These are phyloP conservation scores for Aspergillus ostianus DNA, from an alignment of 495 filamentous ascomycete genomes.

Conservation along the genomic window DNA sequence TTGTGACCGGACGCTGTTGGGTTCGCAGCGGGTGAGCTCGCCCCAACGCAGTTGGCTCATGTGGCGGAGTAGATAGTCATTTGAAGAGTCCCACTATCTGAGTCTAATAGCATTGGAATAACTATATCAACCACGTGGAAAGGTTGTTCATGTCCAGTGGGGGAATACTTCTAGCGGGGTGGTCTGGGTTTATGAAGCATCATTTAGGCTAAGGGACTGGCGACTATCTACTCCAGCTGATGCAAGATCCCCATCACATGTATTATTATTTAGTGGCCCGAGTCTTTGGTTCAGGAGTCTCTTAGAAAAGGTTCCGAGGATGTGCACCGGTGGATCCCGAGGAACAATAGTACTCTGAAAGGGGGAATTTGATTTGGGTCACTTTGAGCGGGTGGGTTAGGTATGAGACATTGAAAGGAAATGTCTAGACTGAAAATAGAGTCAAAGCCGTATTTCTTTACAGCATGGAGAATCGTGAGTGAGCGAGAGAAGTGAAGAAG, in stretches of 20 bases:
- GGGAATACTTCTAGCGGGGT: no score
- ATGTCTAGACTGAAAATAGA: not conserved
- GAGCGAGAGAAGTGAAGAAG: not conserved
- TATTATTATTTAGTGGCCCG: conserved; percentile 5
- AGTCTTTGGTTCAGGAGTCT: not conserved
- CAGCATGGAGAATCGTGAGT: no score
- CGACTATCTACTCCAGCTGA: not conserved
- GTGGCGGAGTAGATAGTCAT: no score
- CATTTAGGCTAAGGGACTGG: not conserved
- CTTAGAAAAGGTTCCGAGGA: conserved; percentile 7
- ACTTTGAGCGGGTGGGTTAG: not conserved
- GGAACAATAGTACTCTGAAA: not conserved
- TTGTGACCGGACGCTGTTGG: no score
- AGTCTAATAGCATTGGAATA: no score
- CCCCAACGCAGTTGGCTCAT: no score
- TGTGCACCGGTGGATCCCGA: conserved; percentile 12
- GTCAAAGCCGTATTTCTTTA: not conserved
- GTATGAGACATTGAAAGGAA: not conserved
- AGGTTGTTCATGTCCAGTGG: no score
- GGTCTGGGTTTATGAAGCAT: no score
- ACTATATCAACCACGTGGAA: no score
- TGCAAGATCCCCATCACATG: conserved; percentile 10
- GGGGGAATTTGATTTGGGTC: not conserved
- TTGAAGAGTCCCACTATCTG: no score
- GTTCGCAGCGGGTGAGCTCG: no score